phyloP scores from a whole-genome alignment of 768 basidiomycete species.

The Trametes coccinea region DNA sequence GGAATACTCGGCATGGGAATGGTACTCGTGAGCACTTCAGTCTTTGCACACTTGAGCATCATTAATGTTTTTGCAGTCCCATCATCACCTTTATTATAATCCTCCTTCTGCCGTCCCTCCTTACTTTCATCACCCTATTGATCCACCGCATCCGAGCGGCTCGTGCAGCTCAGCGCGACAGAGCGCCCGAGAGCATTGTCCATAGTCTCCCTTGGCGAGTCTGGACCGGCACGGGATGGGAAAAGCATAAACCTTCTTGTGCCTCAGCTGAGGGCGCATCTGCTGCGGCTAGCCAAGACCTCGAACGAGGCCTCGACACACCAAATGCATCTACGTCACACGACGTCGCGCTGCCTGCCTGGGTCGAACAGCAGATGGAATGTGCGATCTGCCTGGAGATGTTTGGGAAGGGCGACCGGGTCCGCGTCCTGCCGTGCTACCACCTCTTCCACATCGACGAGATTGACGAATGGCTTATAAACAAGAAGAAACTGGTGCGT shows the following conservation, averaged over 20 bases:
- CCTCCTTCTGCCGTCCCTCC: constrained; percentile 83
- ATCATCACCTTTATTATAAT: constrained; percentile 87
- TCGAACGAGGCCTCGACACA: constrained; percentile 24
- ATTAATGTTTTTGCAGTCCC: constrained; percentile 47
- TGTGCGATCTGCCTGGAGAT: constrained; percentile 92
- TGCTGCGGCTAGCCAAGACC: constrained; percentile 15
- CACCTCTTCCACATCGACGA: constrained; percentile 95
- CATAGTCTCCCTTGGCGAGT: constrained; percentile 78
- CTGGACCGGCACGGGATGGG: constrained; percentile 80
- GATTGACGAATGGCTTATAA: constrained; percentile 90
- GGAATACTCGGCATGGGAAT: constrained; percentile 85
- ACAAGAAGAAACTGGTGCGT: constrained; percentile 88
- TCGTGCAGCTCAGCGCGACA: constrained; percentile 79
- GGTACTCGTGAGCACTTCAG: constrained; percentile 73
- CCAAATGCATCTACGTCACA: constrained; percentile 25
- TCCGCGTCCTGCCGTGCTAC: constrained; percentile 89
- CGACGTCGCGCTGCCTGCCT: constrained; percentile 49
- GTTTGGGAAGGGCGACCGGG: constrained; percentile 85
- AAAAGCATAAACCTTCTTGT: constrained; percentile 60
- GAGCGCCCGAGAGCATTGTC: constrained; percentile 81
- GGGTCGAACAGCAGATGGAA: constrained; percentile 82
- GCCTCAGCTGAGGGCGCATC: constrained; percentile 18
- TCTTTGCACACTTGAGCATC: not conserved
- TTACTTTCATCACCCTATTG: constrained; percentile 87
- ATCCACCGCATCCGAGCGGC: constrained; percentile 85